Conservation (phyloP, 169 alveolate genomes). For the Plasmodium berghei region DNA sequence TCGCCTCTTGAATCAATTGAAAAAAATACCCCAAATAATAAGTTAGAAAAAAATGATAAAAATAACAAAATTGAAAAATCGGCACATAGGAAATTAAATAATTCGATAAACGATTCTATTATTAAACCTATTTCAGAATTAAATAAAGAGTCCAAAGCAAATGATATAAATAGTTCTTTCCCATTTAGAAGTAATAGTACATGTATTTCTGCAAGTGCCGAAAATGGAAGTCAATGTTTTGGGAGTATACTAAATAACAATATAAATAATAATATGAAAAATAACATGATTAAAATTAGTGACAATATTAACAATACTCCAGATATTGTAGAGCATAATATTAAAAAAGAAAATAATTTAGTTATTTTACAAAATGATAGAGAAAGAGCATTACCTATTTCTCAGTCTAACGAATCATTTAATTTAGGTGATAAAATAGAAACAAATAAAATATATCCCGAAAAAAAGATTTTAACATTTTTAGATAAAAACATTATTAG, state of each 20-base stretch:
- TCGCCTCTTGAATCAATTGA: background rate
- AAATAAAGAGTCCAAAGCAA: background rate
- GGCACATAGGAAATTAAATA: background rate
- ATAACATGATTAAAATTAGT: background rate
- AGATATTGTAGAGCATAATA: background rate
- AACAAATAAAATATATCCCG: conserved; percentile 6
- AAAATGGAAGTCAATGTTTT: background rate
- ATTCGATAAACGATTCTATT: background rate
- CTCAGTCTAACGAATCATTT: background rate
- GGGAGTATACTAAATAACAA: background rate
- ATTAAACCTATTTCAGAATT: background rate
- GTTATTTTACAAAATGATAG: background rate
- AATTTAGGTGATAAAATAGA: conserved; percentile 4
- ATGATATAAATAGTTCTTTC: background rate
- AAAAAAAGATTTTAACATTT: conserved; percentile 49
- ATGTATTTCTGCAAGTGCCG: background rate
- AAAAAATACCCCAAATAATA: background rate
- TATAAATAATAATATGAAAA: background rate
- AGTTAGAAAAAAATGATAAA: too few relatives aligned
- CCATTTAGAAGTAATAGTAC: background rate
- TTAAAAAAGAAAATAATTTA: background rate
- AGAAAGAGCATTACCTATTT: background rate
- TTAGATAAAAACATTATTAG: conserved; percentile 60
- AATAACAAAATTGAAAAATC: background rate
- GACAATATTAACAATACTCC: background rate